Base-by-base conservation (phyloP, 345 rosid genomes). In the Noccaea bulbosa region DNA sequence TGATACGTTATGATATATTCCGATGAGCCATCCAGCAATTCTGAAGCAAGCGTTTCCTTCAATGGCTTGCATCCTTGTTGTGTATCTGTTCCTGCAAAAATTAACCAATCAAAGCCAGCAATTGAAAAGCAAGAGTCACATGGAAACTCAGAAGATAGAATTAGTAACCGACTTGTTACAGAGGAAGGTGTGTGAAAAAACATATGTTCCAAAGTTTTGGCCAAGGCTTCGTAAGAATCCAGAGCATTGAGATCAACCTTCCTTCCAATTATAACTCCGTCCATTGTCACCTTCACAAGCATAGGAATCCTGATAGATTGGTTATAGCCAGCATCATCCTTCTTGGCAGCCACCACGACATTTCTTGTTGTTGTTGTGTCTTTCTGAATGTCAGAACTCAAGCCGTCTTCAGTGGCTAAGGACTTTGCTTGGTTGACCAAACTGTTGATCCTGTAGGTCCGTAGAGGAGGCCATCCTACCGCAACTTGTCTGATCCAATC, bases 381-480 rank as follows among this genome's bases (percentile, higher is more conserved):
- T 74, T 83, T 81, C 61, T 15, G 78, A 9, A 43, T 51, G 44
- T 44, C 24, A 41, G 81, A 54, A 54, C 64, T 84, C 73, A 73
- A 82, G 50, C 74, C 17, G 15, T 12, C 86, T 59, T 83, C 91
- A 20, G 74, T 57, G 22, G 81, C 81, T 45, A 71, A 12, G 20
- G 84, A 74, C 82, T 87, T 93, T 37, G 83, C 81, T 71, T 88
- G 92, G 82, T 82, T 86, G 69, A 71, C 86, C 83, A 91, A 84
- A 83, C 86, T 86, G 77, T 89, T 89, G 85, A 91, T 85, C 76
- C 98, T 79, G 69, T 84, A 81, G 51, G 88, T 73, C 76, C 91
- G 76, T 59, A 93, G 64, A 34, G 98, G 98, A 53, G 98, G 98
- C 98, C 98, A 93, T 24, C 98, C 98, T 30, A 91, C 88, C 6